Conservation (phyloP, 768 basidiomycete species). For the Tulasnella sp. region DNA sequence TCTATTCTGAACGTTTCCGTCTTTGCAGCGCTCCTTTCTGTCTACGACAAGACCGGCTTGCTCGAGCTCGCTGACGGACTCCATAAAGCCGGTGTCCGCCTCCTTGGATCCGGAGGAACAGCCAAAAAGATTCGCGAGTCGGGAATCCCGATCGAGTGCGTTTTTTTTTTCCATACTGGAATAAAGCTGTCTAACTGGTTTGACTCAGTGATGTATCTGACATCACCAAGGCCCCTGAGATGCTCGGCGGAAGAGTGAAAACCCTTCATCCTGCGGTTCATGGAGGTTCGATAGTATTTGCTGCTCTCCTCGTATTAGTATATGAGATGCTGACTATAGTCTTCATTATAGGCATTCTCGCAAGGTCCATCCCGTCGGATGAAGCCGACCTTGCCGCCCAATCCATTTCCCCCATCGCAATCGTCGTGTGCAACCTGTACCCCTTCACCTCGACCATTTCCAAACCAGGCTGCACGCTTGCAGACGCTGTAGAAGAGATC, state of each 20-base stretch:
- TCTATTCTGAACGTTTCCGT: not conserved
- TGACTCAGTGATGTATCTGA: slow-evolving; percentile 83
- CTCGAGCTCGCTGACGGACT: slow-evolving; percentile 87
- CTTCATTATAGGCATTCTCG: slow-evolving; percentile 70
- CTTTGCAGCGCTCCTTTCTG: slow-evolving; percentile 75
- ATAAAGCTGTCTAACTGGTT: not conserved
- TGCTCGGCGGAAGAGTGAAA: slow-evolving; percentile 97
- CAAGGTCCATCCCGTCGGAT: slow-evolving; percentile 87
- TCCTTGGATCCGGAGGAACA: slow-evolving; percentile 94
- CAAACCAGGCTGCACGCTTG: slow-evolving; percentile 80
- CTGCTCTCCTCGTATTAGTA: not conserved
- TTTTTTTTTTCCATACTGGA: slow-evolving; percentile 28
- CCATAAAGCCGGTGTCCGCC: slow-evolving; percentile 70
- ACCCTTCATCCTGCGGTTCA: slow-evolving; percentile 97
- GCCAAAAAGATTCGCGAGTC: slow-evolving; percentile 96
- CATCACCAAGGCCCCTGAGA: slow-evolving; percentile 96
- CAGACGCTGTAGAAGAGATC: slow-evolving; percentile 93
- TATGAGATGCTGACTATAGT: not conserved
- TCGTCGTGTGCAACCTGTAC: slow-evolving; percentile 99
- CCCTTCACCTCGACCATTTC: slow-evolving; percentile 92
- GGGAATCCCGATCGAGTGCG: slow-evolving; percentile 85
- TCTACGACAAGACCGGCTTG: slow-evolving; percentile 92
- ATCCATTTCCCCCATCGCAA: slow-evolving; percentile 84
- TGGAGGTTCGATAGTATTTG: slow-evolving; percentile 57
- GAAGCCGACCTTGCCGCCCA: slow-evolving; percentile 78